These are phyloP conservation scores for Colletotrichum orbiculare DNA, from an alignment of 2,329 filamentous ascomycete genomes.

Conservation along the genomic window DNA sequence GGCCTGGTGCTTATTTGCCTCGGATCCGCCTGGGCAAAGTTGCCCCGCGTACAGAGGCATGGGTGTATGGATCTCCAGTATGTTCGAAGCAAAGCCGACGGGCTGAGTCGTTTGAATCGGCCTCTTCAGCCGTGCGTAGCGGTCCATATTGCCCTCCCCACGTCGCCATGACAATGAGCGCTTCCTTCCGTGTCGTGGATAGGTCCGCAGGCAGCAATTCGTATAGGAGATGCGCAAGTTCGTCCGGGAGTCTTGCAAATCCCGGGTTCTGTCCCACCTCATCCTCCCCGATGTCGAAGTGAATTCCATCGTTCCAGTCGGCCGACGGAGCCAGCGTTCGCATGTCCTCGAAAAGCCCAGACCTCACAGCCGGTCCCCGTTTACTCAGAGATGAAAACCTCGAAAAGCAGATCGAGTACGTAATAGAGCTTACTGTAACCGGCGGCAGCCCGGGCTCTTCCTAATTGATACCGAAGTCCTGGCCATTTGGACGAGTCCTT, in stretches of 20 bases:
- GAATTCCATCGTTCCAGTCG: background rate
- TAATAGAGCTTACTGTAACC: constrained; percentile 48
- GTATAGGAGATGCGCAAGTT: background rate
- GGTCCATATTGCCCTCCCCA: background rate
- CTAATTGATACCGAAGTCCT: constrained; percentile 50
- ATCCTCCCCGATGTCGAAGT: constrained; percentile 1
- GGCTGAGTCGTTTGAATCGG: background rate
- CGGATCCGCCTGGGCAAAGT: too few species aligned
- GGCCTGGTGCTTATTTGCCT: too few species aligned
- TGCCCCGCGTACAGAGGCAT: too few species aligned
- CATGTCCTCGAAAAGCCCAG: background rate
- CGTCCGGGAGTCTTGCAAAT: background rate
- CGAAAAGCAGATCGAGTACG: constrained; percentile 50
- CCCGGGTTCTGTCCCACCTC: background rate
- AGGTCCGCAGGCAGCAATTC: background rate
- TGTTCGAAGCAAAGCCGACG: too few species aligned
- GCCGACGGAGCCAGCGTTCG: background rate
- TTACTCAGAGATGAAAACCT: constrained; percentile 47
- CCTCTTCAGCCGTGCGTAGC: background rate
- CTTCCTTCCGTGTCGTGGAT: background rate
- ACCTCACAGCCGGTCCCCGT: constrained; percentile 1
- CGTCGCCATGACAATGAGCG: constrained; percentile 1
- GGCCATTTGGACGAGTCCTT: constrained; percentile 47
- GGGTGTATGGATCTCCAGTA: too few species aligned
- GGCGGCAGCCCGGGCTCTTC: constrained; percentile 51